Conservation (phyloP, 345 rosid genomes). For the Chamaenerion angustifolium region DNA sequence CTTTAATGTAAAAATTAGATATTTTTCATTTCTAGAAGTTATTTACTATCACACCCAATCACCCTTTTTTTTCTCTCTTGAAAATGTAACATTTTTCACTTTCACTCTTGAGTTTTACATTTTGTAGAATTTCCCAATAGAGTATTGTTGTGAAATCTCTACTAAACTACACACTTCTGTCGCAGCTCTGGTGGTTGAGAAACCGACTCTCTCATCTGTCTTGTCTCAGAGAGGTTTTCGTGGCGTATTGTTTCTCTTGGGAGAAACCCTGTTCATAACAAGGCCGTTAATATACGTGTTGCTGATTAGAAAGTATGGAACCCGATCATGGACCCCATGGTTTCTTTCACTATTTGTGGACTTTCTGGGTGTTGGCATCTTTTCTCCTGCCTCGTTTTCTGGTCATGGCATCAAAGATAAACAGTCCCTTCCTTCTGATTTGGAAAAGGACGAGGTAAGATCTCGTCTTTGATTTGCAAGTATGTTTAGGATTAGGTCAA, state of each 20-base stretch:
- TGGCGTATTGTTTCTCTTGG: conserved; percentile 50
- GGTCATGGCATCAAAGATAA: conserved; percentile 22
- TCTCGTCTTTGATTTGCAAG: not conserved
- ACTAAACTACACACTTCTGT: conserved; percentile 6
- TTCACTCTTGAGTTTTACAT: not conserved
- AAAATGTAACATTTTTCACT: no score
- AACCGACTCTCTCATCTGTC: conserved; percentile 34
- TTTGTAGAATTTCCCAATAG: no score
- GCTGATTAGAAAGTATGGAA: conserved; percentile 62
- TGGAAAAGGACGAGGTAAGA: conserved; percentile 74
- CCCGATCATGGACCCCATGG: conserved; percentile 92
- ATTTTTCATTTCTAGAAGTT: no score
- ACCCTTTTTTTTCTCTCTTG: no score
- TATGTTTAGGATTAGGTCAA: no score
- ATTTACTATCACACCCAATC: no score
- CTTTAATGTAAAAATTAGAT: no score
- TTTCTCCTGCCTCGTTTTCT: conserved; percentile 26
- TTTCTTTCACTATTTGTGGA: conserved; percentile 68
- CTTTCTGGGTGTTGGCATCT: conserved; percentile 37
- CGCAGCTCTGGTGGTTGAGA: conserved; percentile 28
- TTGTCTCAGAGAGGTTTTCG: conserved; percentile 56
- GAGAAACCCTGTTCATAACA: conserved; percentile 59
- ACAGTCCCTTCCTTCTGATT: conserved; percentile 27
- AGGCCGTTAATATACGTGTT: conserved; percentile 85
- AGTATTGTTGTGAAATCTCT: not conserved